Conservation (phyloP, 306 rosid species). For the Hippophae tibetana region DNA sequence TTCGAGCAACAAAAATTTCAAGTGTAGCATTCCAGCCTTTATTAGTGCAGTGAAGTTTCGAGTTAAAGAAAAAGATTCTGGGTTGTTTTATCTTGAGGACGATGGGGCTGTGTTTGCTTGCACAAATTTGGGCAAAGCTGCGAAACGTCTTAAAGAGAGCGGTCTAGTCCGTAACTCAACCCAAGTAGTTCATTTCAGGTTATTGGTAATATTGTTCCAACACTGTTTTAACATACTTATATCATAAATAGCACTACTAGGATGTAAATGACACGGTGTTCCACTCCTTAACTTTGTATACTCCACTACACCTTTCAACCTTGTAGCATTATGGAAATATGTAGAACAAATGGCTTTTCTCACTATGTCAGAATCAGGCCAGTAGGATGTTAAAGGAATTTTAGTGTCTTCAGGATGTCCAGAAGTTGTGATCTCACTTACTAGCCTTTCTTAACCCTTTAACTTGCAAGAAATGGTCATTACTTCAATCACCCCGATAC, state of each 20-base stretch:
- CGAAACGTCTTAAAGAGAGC: too few species aligned
- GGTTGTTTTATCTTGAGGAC: too few species aligned
- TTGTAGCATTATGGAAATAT: slow-evolving; percentile 83
- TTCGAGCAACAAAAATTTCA: too few species aligned
- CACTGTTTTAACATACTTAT: not conserved
- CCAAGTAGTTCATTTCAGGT: too few species aligned
- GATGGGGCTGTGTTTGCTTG: too few species aligned
- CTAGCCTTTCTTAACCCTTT: slow-evolving; percentile 90
- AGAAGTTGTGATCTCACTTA: slow-evolving; percentile 90
- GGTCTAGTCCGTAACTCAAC: too few species aligned
- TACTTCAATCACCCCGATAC: slow-evolving; percentile 95
- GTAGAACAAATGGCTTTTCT: slow-evolving; percentile 92
- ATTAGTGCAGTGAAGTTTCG: too few species aligned
- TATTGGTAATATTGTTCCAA: too few species aligned
- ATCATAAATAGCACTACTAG: slow-evolving; percentile 91
- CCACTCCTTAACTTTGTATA: slow-evolving; percentile 77
- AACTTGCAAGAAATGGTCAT: slow-evolving; percentile 83
- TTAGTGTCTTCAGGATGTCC: slow-evolving; percentile 85
- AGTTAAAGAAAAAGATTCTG: too few species aligned
- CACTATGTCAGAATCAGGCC: slow-evolving; percentile 81
- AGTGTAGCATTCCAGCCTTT: too few species aligned
- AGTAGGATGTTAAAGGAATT: slow-evolving; percentile 61
- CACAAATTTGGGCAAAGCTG: too few species aligned
- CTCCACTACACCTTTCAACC: slow-evolving; percentile 91
- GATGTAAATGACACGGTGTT: slow-evolving; percentile 93